Evolutionary conservation across 352 stramenopile genomes (phyloP).

Genomic region (Blastocystis sp.): DNA sequence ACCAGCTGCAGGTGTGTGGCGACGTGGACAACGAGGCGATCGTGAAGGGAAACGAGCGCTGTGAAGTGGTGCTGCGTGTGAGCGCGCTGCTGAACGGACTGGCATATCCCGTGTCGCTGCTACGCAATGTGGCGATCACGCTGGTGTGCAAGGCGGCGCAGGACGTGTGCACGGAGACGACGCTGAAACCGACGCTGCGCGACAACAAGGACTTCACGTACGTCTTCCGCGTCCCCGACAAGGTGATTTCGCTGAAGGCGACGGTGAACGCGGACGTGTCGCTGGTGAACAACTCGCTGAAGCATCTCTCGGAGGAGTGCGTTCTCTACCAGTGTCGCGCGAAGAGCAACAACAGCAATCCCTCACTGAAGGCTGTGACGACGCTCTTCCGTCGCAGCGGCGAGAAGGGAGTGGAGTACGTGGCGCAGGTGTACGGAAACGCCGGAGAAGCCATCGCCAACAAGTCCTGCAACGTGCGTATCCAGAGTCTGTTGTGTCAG

Average conservation of each 20-base stretch:
- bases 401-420: neutral
- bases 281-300: neutral
- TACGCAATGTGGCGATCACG: constrained; percentile 14
- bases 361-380: neutral
- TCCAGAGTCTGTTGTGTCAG: neutral
- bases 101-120: neutral
- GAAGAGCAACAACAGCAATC: neutral
- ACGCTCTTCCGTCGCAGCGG: neutral
- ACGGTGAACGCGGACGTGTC: neutral
- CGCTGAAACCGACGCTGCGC: neutral
- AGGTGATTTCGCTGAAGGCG: neutral
- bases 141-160: neutral
- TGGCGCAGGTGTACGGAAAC: neutral
- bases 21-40: constrained; percentile 38
- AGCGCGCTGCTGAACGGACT: neutral
- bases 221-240: neutral
- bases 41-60: constrained; percentile 18
- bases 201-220: neutral
- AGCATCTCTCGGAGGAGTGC: neutral
- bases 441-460: neutral
- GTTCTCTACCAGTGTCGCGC: neutral
- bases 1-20: neutral
- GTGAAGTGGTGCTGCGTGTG: neutral
- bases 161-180: neutral
- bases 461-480: neutral